Base-by-base conservation (phyloP, 768 basidiomycete genomes). In the Rubroboletus satanas region DNA sequence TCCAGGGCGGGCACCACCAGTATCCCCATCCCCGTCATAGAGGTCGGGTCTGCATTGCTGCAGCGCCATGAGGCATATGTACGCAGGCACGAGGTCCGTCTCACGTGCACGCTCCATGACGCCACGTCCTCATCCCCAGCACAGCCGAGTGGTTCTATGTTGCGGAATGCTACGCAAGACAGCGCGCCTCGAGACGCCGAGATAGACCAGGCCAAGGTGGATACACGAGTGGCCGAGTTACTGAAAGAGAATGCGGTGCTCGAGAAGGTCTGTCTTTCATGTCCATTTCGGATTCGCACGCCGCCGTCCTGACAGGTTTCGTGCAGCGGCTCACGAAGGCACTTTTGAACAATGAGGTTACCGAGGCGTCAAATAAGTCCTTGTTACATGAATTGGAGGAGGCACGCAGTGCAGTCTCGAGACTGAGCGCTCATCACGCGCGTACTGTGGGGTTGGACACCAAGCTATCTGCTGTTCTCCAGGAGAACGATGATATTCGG, bases 21-120 rank as follows among this genome's bases (percentile, higher is more conserved):
- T 35, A 43, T 46, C 36, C 37, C 58, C 49, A 62, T 36, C 32
- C 53, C 23, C 46, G 9, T 43, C 54, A 28, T 60, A 93, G 93
- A 95, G 78, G 87, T 96, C 29, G 93, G 93, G 12, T 90, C 93
- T 70, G 93, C 94, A 5, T 73, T 97, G 45, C 71, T 97, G 45
- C 84, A 89, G 64, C 77, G 87, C 56, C 92, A 95, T 66, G 93
- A 95, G 73, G 89, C 88, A 4, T 91, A 90, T 70, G 83, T 92
- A 29, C 82, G 85, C 45, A 79, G 79, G 63, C 82, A 84, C 52
- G 84, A 89, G 80, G 84, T 83, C 59, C 44, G 78, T 71, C 33
- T 51, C 28, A 48, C 54, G 52, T 48, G 48, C 55, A 54, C 3
- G 51, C 42, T 26, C 52, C 55, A 52, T 45, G 43, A 43, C 17